phyloP scores from a whole-genome alignment of 164 flowering plant species.

The Piper betle region DNA sequence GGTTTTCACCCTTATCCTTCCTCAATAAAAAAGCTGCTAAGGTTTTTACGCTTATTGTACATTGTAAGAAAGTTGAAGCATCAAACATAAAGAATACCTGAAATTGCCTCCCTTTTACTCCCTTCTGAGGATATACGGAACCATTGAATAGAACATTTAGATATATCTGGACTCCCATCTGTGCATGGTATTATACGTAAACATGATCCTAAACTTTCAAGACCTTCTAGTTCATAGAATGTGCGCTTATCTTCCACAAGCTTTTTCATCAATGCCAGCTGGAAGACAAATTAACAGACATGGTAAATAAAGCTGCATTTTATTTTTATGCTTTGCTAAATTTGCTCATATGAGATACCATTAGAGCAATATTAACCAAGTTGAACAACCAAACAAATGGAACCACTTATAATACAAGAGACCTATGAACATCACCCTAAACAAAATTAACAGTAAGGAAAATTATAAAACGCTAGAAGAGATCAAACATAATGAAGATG shows the following conservation, averaged over 20 bases:
- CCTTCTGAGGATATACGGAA: constrained; percentile 61
- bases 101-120: constrained; percentile 60
- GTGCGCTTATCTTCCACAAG: constrained; percentile 27
- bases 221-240: constrained; percentile 59
- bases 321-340: background rate
- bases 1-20: no score
- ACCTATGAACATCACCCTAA: no score
- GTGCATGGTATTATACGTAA: constrained; percentile 46
- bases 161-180: constrained; percentile 46
- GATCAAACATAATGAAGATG: background rate
- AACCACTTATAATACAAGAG: no score
- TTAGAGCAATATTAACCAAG: no score
- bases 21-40: no score
- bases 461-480: no score
- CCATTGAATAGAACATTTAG: constrained; percentile 76
- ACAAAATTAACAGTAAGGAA: no score
- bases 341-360: no score
- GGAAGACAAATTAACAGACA: constrained; percentile 8
- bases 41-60: no score
- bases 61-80: no score
- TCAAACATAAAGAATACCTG: constrained; percentile 30
- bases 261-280: constrained; percentile 67
- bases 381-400: no score
- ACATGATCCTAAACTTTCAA: constrained; percentile 70
- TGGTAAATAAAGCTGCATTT: background rate